These are phyloP conservation scores for Boletus speciosus DNA, from an alignment of 768 basidiomycete genomes.

Conservation along the genomic window DNA sequence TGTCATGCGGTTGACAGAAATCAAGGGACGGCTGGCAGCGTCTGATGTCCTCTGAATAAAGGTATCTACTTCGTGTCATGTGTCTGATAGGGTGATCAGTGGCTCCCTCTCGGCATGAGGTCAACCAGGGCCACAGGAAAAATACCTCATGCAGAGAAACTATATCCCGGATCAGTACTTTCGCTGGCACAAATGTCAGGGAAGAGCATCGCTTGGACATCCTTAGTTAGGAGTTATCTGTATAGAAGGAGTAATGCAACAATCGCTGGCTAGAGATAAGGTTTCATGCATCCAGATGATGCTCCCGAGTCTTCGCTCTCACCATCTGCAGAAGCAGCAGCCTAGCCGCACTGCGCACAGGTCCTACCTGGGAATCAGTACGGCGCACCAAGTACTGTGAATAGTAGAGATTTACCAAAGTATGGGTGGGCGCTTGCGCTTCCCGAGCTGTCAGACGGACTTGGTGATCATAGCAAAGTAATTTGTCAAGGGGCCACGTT, in stretches of 20 bases:
- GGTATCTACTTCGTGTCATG: no score
- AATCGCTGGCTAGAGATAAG: constrained; percentile 25
- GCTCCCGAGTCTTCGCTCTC: constrained; percentile 54
- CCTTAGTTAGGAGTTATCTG: neutral
- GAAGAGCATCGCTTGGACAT: no score
- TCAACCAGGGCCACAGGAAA: no score
- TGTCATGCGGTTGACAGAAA: no score
- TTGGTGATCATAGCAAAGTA: constrained; percentile 96
- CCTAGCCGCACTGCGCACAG: constrained; percentile 49
- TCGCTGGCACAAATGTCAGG: no score
- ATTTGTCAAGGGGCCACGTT: constrained; percentile 85
- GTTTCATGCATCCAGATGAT: constrained; percentile 28
- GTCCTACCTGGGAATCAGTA: constrained; percentile 46
- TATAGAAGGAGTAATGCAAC: constrained; percentile 34
- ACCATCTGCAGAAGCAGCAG: constrained; percentile 47
- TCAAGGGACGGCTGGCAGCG: no score
- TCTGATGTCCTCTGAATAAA: no score
- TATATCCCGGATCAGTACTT: no score
- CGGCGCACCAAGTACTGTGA: neutral
- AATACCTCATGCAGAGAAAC: no score
- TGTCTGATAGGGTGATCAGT: no score
- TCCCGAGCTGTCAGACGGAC: constrained; percentile 93
- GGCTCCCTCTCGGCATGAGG: no score
- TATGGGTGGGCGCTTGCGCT: constrained; percentile 90
- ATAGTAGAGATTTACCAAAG: constrained; percentile 56